Percentiles rank a stretch among this genome's conserved stretches.
Conservation (phyloP, 1,284 basidiomycete genomes). For the Fomitopsis palustris region DNA sequence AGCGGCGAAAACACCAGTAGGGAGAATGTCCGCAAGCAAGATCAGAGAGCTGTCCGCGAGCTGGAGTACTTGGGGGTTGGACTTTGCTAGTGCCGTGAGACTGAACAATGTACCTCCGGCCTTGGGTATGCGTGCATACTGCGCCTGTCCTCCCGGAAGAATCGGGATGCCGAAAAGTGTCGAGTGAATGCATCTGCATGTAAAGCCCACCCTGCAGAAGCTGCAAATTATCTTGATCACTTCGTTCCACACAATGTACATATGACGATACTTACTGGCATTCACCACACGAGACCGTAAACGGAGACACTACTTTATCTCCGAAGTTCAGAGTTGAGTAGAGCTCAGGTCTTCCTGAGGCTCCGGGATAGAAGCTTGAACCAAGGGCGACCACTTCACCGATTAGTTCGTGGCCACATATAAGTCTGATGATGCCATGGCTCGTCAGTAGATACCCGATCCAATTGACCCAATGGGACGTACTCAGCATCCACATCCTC, state of each 20-base stretch:
- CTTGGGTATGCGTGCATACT: slow-evolving; percentile 79
- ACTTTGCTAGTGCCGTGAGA: slow-evolving; percentile 39
- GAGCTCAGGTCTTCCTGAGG: slow-evolving; percentile 49
- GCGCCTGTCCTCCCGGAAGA: slow-evolving; percentile 83
- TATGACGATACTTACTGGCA: slow-evolving; percentile 54
- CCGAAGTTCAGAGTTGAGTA: slow-evolving; percentile 72
- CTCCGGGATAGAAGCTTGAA: slow-evolving; percentile 46
- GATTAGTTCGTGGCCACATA: slow-evolving; percentile 81
- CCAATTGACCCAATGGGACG: slow-evolving; percentile 4
- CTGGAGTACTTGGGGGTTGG: slow-evolving; percentile 5
- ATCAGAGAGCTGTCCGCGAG: slow-evolving; percentile 57
- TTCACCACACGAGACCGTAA: slow-evolving; percentile 80
- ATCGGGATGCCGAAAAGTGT: slow-evolving; percentile 69
- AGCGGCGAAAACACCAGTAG: slow-evolving; percentile 76
- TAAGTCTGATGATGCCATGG: slow-evolving; percentile 44
- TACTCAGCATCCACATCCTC: slow-evolving; percentile 31
- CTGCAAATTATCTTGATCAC: slow-evolving; percentile 35
- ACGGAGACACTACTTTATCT: slow-evolving; percentile 85
- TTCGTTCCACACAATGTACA: no score
- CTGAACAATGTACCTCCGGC: slow-evolving; percentile 80
- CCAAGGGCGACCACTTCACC: slow-evolving; percentile 78
- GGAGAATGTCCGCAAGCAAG: slow-evolving; percentile 79
- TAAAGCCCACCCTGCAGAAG: slow-evolving; percentile 74
- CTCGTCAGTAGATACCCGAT: background rate
- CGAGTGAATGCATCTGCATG: slow-evolving; percentile 69